phyloP scores from a whole-genome alignment of 2,329 filamentous ascomycete species.

The Hortaea sp. region DNA sequence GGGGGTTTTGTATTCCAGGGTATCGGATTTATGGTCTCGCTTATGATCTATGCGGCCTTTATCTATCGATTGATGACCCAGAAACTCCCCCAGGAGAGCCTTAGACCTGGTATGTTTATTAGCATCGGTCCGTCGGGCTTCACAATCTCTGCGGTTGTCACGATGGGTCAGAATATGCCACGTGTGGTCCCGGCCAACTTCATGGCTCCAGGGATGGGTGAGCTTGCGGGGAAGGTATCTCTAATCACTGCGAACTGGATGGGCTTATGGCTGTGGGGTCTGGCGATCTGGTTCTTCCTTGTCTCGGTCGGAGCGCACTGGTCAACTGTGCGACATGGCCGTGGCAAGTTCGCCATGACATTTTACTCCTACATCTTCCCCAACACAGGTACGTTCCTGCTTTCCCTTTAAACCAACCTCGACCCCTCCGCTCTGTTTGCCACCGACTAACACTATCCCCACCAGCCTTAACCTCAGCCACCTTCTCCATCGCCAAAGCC shows the following conservation, averaged over 20 bases:
- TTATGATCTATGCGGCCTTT: conserved; percentile 70
- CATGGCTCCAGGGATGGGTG: conserved; percentile 43
- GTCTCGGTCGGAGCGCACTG: conserved; percentile 67
- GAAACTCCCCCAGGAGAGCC: conserved; percentile 65
- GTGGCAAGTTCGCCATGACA: conserved; percentile 70
- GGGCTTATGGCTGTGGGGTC: conserved; percentile 70
- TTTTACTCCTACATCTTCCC: conserved; percentile 80
- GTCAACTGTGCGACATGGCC: conserved; percentile 51
- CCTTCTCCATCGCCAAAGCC: conserved; percentile 55
- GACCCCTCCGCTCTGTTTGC: neutral
- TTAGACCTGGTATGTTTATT: conserved; percentile 78
- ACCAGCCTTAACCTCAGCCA: conserved; percentile 45
- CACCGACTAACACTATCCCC: neutral
- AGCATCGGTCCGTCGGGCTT: conserved; percentile 68
- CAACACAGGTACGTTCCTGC: conserved; percentile 46
- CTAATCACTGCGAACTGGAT: conserved; percentile 51
- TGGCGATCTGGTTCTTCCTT: conserved; percentile 79
- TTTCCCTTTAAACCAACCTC: neutral
- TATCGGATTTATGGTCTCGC: conserved; percentile 53
- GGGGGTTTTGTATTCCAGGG: conserved; percentile 53
- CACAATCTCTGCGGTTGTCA: conserved; percentile 51
- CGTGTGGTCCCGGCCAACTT: conserved; percentile 41
- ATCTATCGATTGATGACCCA: conserved; percentile 83
- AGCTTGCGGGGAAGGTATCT: conserved; percentile 45
- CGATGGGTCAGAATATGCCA: conserved; percentile 45